Base-by-base conservation (phyloP, 75 land plant genomes). In the Azolla pinnata region DNA sequence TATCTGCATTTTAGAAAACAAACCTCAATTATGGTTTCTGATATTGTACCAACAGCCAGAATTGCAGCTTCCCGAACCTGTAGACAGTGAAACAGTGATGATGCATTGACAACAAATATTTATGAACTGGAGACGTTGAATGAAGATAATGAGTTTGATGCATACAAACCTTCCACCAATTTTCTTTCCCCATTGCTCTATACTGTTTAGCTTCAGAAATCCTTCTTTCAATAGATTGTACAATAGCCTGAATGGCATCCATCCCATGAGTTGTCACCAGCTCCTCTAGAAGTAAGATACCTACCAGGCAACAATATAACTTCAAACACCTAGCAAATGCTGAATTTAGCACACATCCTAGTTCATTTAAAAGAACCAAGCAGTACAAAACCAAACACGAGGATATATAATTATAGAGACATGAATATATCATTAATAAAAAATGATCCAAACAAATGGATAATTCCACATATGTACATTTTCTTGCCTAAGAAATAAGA, bases 161-260 rank as follows among this genome's bases (percentile, higher is more conserved):
- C n/a, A n/a, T n/a, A 67, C 79, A 73, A 45, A 83, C 99, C 67
- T 78, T 85, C 99, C 99, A 95, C 99, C 96, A 95, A 23, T 63
- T 60, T 29, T 62, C 26, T 48, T 69, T 70, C 44, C 99, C 96
- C 50, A 61, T 61, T 62, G 68, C 66, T 76, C 78, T 88, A 20
- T 58, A 67, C 56, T 80, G 65, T 35, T 58, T 59, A 28, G 96
- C 92, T 60, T 95, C 85, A 57, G 17, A 44, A 32, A 88, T 65
- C 27, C 80, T 67, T 52, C 66, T 80, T 32, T 71, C 65, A 17
- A 64, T 81, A 62, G 85, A 77, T 56, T 86, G 82, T 31, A 83
- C 61, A 32, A 95, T 63, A n/a, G 83, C 69, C 38, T 75, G 65
- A 31, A 85, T 69, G 31, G 76, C 98, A 28, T 71, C 75, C 20